Evolutionary conservation across 1,139 yeast species (phyloP), one percentile per base, ranked within the genome.

Genomic region (Scheffersomyces stambukii): DNA sequence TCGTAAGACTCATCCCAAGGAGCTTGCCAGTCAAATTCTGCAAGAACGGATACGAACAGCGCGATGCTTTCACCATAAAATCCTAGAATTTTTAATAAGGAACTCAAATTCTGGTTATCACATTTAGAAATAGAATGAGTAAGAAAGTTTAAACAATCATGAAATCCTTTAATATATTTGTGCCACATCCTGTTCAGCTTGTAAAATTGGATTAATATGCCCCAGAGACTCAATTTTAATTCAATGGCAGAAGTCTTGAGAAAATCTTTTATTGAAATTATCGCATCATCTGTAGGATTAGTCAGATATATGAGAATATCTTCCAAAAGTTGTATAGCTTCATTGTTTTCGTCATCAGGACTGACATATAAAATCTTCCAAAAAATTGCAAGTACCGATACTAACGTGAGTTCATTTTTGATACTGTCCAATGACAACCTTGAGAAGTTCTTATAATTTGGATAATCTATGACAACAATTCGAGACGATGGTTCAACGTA

Each of bases 151-250:
- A 66, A 31, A 17, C 75, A 73, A 21, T 63, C 52, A 30, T 74
- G 71, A 43, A 81, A 74, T 0, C 86, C 86, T n/a, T 50, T 46
- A 32, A 74, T 65, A 21, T 76, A 64, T 21, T 66, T 62, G 1
- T 42, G 43, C 9, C 60, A 35, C 25, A 74, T 61, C 0, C 64
- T 54, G 4, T 58, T 52, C 8, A 57, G 60, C 6, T 64, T 55
- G 43, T 84, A 86, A 32, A 74, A 74, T 38, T 73, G 75, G 23
- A 85, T 66, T 11, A 91, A 59, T 14, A 84, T 66, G 25, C 75
- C 74, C 96, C 97, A 89, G 3, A 91, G 58, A 33, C 77, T 77
- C 21, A 86, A 58, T 32, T 73, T 75, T 54, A 88, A 70, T 21
- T 77, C 81, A 13, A 81, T 62, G 0, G 91, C 75, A 0, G 95